phyloP scores from a whole-genome alignment of 495 filamentous ascomycete genomes.

The Aspergillus ellipticus region DNA sequence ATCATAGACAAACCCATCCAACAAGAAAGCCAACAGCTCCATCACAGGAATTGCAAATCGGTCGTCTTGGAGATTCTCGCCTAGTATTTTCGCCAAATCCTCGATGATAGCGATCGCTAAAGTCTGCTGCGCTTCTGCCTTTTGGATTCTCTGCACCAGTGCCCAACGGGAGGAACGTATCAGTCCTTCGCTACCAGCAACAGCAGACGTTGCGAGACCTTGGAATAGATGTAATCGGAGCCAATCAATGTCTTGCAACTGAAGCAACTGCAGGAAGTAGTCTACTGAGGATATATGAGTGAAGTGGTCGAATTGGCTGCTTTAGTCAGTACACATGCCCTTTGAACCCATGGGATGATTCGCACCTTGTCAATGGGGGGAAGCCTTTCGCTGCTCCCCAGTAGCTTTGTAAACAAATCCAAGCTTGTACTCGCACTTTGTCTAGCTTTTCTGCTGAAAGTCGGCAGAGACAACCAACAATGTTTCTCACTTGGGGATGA shows the following conservation, averaged over 20 bases:
- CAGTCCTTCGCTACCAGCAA: conserved; percentile 77
- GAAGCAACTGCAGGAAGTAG: conserved; percentile 44
- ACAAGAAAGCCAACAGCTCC: conserved; percentile 70
- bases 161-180: conserved; percentile 70
- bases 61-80: conserved; percentile 53
- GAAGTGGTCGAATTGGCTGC: conserved; percentile 43
- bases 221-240: conserved; percentile 53
- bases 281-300: conserved; percentile 40
- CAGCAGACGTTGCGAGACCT: conserved; percentile 78
- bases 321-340: conserved; percentile 16
- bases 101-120: conserved; percentile 35
- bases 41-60: conserved; percentile 70
- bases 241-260: conserved; percentile 34
- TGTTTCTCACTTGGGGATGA: conserved; percentile 20
- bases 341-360: neutral
- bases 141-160: conserved; percentile 49
- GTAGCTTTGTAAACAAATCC: conserved; percentile 39
- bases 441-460: conserved; percentile 86
- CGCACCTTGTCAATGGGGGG: conserved; percentile 34
- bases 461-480: conserved; percentile 53
- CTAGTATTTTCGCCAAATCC: conserved; percentile 42
- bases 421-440: conserved; percentile 71
- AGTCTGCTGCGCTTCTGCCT: conserved; percentile 28
- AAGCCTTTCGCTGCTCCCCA: conserved; percentile 35
- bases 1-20: conserved; percentile 44